Evolutionary conservation across 2,329 filamentous ascomycete species (phyloP).

Genomic region (Aspergillus udagawae): DNA sequence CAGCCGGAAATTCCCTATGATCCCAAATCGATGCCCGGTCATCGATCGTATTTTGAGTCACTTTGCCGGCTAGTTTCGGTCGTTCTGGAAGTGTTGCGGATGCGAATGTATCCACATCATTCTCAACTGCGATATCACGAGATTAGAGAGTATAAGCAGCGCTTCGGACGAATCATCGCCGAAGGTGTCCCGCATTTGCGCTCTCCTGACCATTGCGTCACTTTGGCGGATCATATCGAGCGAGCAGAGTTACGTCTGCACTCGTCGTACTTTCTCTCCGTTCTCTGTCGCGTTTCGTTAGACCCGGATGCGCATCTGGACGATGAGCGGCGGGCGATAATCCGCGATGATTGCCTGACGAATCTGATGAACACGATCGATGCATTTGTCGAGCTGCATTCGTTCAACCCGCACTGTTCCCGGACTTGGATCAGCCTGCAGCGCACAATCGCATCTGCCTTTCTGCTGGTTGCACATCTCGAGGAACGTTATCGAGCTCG

Average conservation of each 20-base stretch:
- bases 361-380: constrained; percentile 52
- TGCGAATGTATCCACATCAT: constrained; percentile 46
- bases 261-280: constrained; percentile 57
- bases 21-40: constrained; percentile 47
- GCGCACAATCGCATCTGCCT: constrained; percentile 39
- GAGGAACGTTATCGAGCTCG: constrained; percentile 20
- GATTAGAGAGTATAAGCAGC: constrained; percentile 53
- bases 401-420: constrained; percentile 33
- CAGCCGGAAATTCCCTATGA: constrained; percentile 47
- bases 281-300: constrained; percentile 56
- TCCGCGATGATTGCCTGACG: constrained; percentile 51
- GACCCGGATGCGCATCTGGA: constrained; percentile 37
- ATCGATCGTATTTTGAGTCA: constrained; percentile 53
- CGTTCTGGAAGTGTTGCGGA: constrained; percentile 52
- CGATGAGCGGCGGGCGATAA: constrained; percentile 27
- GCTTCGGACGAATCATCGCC: constrained; percentile 52
- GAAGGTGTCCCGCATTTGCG: constrained; percentile 55
- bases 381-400: constrained; percentile 52
- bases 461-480: constrained; percentile 33
- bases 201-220: constrained; percentile 39
- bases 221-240: constrained; percentile 50
- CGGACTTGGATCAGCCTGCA: constrained; percentile 43
- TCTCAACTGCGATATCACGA: constrained; percentile 48
- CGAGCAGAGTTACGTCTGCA: constrained; percentile 58
- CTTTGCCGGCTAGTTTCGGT: constrained; percentile 51